phyloP scores from a whole-genome alignment of 257 asterid genomes.

The Ballota nigra region DNA sequence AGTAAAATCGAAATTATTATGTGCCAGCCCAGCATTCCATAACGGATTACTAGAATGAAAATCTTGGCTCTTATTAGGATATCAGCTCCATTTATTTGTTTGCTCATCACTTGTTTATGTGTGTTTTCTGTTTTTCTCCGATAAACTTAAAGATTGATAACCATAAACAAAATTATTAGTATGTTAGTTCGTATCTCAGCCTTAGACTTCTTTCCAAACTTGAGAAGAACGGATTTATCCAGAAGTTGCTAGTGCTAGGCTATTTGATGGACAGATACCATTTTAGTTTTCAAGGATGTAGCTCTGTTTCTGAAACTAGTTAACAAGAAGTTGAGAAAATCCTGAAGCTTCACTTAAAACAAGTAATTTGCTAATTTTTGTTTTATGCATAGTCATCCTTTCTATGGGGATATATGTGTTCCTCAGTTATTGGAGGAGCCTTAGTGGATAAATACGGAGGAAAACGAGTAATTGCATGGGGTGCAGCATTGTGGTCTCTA shows the following conservation, averaged over 20 bases:
- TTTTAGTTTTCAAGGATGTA: neutral
- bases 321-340: neutral
- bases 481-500: conserved; percentile 89
- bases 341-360: neutral
- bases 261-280: neutral
- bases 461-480: conserved; percentile 81
- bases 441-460: conserved; percentile 93
- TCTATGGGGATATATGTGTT: conserved; percentile 96
- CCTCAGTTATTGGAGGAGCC: conserved; percentile 91
- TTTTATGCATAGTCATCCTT: conserved; percentile 74
- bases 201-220: neutral
- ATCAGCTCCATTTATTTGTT: neutral
- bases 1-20: neutral
- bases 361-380: conserved; percentile 22
- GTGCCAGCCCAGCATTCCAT: neutral
- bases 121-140: neutral
- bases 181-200: neutral
- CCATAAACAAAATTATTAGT: neutral
- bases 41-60: neutral
- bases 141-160: neutral
- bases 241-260: neutral
- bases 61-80: neutral
- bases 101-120: neutral
- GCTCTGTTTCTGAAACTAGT: neutral
- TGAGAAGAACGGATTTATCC: neutral